Evolutionary conservation across 768 basidiomycete genomes (phyloP), one percentile per base, ranked within the genome.

Genomic region (Stropharia rugosoannulata): DNA sequence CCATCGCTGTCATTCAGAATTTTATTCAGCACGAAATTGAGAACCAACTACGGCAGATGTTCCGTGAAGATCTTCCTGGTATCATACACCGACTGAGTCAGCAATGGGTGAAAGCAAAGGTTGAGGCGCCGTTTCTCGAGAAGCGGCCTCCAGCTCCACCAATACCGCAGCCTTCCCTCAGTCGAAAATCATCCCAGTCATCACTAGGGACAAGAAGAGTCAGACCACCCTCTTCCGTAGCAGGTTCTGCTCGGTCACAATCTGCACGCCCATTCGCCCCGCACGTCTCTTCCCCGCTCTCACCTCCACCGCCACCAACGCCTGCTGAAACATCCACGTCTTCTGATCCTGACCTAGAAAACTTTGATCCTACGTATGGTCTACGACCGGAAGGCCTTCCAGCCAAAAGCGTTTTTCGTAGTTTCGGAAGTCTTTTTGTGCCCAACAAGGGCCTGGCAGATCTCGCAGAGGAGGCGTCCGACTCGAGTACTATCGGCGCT

Each of bases 1-100:
- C 93, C 3, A 96, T 99, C 59, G 93, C 92, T 44, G 95, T 98
- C 60, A 97, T 99, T 49, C 92, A 98, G 68, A 95, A 94, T 54
- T 98, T 95, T 71, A 94, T 99, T 57, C 97, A 98, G 70, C 84
- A 87, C 55, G 96, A 98, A 74, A 98, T 99, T 53, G 97, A 99
- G 70, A 93, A 88, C 0, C 96, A 98, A 70, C 77, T 99, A 29
- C 82, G 97, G 40, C 97, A 98, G 71, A 96, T 98, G 94, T 99
- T 98, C 71, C 80, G 95, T 57, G 95, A 97, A 69, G 97, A 98
- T 69, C 73, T 99, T 4, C 97, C 97, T 1, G 89, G 93, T 5
- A 98, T 99, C 60, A 98, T 99, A 41, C 97, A 99, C 69, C 81
- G 92, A 35, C 83, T 99, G 45, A 92, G 90, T 71, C 96, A 98